phyloP scores from a whole-genome alignment of 176 grass and related monocot species.

The Raddia guianensis region DNA sequence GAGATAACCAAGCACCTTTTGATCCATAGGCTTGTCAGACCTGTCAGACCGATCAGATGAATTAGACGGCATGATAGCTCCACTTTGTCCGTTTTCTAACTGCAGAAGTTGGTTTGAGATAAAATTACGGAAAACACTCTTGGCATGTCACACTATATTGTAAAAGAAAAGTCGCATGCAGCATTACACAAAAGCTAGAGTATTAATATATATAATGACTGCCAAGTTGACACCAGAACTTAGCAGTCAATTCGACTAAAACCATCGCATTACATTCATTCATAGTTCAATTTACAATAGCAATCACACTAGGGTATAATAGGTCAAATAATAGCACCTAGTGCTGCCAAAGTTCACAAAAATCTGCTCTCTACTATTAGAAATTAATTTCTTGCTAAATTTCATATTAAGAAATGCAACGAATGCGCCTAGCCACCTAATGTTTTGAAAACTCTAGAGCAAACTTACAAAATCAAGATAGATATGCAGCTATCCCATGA shows the following conservation, averaged over 20 bases:
- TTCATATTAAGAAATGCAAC: slow-evolving; percentile 12
- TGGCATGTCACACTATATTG: slow-evolving; percentile 6
- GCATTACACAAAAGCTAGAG: slow-evolving; percentile 7
- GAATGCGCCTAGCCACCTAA: slow-evolving; percentile 1
- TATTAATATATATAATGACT: slow-evolving; percentile 15
- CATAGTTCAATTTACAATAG: too few species aligned
- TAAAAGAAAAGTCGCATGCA: slow-evolving; percentile 24
- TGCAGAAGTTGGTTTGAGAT: slow-evolving; percentile 37
- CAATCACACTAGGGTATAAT: slow-evolving; percentile 3
- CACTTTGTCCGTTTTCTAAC: slow-evolving; percentile 60
- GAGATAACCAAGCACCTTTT: slow-evolving; percentile 54
- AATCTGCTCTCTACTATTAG: not conserved
- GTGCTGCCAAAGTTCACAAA: not conserved
- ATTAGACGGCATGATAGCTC: slow-evolving; percentile 53
- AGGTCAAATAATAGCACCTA: slow-evolving; percentile 13
- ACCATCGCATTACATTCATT: not conserved
- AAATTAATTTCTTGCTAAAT: slow-evolving; percentile 8
- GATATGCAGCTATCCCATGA: not conserved
- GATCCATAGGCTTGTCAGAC: slow-evolving; percentile 62
- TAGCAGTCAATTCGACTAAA: slow-evolving; percentile 5
- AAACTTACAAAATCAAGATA: slow-evolving; percentile 2
- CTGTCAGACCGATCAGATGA: slow-evolving; percentile 73
- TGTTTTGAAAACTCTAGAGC: slow-evolving; percentile 20
- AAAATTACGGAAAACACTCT: slow-evolving; percentile 1
- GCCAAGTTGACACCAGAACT: not conserved